These are phyloP conservation scores for Coemansia sp. DNA, from an alignment of 192 early-diverging fungal genomes.

Conservation along the genomic window DNA sequence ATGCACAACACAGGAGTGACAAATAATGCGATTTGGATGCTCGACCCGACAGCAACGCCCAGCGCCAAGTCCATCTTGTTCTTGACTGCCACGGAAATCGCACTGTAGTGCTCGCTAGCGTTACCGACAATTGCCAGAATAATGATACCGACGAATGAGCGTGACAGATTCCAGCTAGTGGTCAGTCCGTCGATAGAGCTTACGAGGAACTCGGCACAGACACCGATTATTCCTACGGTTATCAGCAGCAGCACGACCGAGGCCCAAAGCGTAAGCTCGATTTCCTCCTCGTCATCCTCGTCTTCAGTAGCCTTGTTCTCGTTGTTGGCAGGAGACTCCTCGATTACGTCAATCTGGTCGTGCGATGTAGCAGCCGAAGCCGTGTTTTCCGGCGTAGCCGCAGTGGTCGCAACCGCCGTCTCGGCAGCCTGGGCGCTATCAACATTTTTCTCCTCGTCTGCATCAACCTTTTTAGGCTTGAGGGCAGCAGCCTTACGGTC, in stretches of 20 bases:
- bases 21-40: slow-evolving; percentile 87
- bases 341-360: slow-evolving; percentile 4
- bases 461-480: slow-evolving; percentile 13
- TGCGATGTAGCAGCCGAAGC: slow-evolving; percentile 4
- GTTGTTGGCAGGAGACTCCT: neutral
- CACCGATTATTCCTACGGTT: slow-evolving; percentile 67
- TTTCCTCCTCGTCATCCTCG: slow-evolving; percentile 62
- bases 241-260: slow-evolving; percentile 58
- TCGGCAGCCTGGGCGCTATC: slow-evolving; percentile 13
- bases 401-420: slow-evolving; percentile 10
- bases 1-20: slow-evolving; percentile 69
- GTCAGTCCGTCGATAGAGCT: slow-evolving; percentile 77
- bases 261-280: slow-evolving; percentile 57
- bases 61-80: slow-evolving; percentile 93
- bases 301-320: neutral
- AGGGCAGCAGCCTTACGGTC: slow-evolving; percentile 34
- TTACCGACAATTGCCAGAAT: slow-evolving; percentile 91
- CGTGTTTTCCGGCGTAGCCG: slow-evolving; percentile 3
- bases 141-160: slow-evolving; percentile 91
- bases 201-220: slow-evolving; percentile 86
- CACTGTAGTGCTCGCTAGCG: slow-evolving; percentile 85
- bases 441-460: slow-evolving; percentile 9
- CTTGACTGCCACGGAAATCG: slow-evolving; percentile 73
- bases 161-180: slow-evolving; percentile 64
- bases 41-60: slow-evolving; percentile 83